phyloP scores from a whole-genome alignment of 208 protist genomes.

The Phytomonas francai region DNA sequence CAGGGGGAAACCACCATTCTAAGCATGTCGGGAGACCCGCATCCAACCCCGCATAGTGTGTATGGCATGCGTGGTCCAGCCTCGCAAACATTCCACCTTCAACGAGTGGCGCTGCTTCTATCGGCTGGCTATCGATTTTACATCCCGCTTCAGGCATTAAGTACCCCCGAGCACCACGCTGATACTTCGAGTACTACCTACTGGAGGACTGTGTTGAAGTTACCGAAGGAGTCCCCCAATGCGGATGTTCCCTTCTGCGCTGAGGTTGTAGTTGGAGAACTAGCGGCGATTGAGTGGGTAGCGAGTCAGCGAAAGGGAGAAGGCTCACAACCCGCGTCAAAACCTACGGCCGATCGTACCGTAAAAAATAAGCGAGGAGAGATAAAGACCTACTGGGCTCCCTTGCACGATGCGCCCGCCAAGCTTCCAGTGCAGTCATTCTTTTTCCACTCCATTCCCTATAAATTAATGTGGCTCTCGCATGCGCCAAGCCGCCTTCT shows the following conservation, averaged over 20 bases:
- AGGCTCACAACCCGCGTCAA: neutral
- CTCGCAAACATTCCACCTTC: conserved; percentile 16
- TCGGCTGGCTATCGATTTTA: conserved; percentile 29
- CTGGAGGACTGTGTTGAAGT: conserved; percentile 16
- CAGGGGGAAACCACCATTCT: too few species aligned
- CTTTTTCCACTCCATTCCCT: conserved; percentile 53
- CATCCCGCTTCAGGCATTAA: conserved; percentile 11
- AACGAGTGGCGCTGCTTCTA: conserved; percentile 32
- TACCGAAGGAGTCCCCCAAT: neutral
- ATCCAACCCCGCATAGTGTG: neutral
- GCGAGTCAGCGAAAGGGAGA: conserved; percentile 2
- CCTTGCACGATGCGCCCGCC: neutral
- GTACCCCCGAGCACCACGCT: conserved; percentile 11
- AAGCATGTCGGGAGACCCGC: neutral
- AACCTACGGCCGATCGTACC: neutral
- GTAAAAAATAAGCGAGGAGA: neutral
- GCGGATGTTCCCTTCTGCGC: conserved; percentile 14
- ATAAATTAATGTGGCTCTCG: conserved; percentile 46
- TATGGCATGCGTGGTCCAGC: conserved; percentile 13
- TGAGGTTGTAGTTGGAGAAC: conserved; percentile 47
- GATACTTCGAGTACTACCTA: conserved; percentile 10
- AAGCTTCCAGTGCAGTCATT: conserved; percentile 12
- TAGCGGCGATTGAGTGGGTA: conserved; percentile 22
- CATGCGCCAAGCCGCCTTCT: conserved; percentile 25
- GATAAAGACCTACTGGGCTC: neutral